Conservation (phyloP, 495 filamentous ascomycete species). For the Podospora appendiculata region DNA sequence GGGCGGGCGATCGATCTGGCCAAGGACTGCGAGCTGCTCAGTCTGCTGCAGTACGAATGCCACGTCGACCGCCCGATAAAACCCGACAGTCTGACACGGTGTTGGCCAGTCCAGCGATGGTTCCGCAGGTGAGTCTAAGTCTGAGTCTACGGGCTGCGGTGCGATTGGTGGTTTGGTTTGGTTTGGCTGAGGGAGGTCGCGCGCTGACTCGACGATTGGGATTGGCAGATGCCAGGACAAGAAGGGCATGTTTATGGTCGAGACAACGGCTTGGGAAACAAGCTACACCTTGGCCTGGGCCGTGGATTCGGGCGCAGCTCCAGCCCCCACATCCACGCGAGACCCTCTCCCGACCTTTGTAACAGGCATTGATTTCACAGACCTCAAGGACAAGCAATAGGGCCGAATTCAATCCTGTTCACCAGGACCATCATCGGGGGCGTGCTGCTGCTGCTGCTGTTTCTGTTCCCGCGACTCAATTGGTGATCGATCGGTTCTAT, state of each 20-base stretch:
- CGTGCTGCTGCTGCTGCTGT: too few relatives aligned
- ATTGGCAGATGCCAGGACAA: constrained; percentile 59
- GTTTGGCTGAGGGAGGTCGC: constrained; percentile 7
- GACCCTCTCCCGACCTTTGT: too few relatives aligned
- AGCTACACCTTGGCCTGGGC: neutral
- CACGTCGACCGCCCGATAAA: constrained; percentile 49
- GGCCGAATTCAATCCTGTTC: neutral
- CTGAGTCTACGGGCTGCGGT: too few relatives aligned
- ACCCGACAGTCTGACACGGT: constrained; percentile 50
- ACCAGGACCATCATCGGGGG: too few relatives aligned
- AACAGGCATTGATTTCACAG: too few relatives aligned
- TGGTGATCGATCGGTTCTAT: constrained; percentile 14
- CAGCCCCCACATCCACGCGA: neutral
- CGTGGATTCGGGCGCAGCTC: neutral
- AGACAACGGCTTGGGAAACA: constrained; percentile 75
- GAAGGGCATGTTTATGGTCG: constrained; percentile 57
- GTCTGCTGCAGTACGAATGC: constrained; percentile 80
- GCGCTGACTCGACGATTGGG: neutral
- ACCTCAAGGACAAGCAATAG: too few relatives aligned
- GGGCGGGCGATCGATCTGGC: constrained; percentile 48
- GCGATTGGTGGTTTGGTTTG: too few relatives aligned
- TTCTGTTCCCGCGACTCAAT: constrained; percentile 11
- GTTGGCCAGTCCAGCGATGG: constrained; percentile 65
- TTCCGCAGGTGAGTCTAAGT: constrained; percentile 66
- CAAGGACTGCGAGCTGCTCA: constrained; percentile 59